Percentiles rank a stretch among this genome's conserved stretches.
These are phyloP conservation scores for Colletotrichum siamense DNA, from an alignment of 2,329 filamentous ascomycete genomes.

Conservation along the genomic window DNA sequence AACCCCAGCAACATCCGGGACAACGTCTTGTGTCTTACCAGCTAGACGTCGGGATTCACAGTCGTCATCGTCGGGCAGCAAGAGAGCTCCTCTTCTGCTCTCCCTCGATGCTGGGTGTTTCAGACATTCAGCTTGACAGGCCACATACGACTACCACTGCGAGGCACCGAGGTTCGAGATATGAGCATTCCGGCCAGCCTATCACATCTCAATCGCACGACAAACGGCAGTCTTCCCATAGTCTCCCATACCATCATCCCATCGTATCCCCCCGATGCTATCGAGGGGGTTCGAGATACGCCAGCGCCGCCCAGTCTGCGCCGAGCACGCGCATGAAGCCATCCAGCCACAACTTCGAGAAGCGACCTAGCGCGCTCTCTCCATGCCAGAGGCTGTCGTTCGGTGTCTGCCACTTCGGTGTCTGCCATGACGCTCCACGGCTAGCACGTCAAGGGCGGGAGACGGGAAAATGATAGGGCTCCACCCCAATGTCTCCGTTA, in stretches of 20 bases:
- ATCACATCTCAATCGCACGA: not conserved
- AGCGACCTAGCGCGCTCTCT: not conserved
- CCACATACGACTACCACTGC: not conserved
- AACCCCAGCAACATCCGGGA: not conserved
- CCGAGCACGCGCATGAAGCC: not conserved
- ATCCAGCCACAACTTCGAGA: conserved; percentile 11
- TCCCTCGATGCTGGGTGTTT: not conserved
- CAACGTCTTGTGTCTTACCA: not conserved
- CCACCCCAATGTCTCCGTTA: not conserved
- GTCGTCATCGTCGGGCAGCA: not conserved
- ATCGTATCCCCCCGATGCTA: not conserved
- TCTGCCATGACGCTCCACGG: not conserved
- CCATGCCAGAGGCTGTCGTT: not conserved
- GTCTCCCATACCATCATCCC: not conserved
- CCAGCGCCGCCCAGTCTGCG: not conserved
- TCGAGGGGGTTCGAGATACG: not conserved
- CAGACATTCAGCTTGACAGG: not conserved
- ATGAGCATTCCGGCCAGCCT: not conserved
- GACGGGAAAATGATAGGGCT: not conserved
- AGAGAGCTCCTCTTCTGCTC: not conserved
- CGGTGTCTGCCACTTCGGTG: not conserved
- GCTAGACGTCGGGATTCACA: not conserved
- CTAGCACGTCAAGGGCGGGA: not conserved
- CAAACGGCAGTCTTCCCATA: not conserved
- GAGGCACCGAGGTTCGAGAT: not conserved